phyloP scores from a whole-genome alignment of 1,284 basidiomycete species.

The Rhodotorula sp. region DNA sequence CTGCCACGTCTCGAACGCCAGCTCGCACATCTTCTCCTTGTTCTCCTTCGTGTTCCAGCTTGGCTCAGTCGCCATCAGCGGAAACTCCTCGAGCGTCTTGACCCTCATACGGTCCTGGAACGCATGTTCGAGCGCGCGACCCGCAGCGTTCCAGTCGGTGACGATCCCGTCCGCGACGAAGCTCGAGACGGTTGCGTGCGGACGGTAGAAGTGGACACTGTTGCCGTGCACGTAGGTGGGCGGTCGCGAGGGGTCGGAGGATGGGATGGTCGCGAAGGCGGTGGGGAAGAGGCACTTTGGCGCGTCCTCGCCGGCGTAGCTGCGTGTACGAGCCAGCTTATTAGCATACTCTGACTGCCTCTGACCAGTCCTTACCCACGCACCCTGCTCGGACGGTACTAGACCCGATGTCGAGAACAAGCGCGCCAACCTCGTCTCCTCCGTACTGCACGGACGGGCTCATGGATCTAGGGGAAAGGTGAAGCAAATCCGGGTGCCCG shows the following conservation, averaged over 20 bases:
- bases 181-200: slow-evolving; percentile 80
- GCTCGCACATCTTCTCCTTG: slow-evolving; percentile 87
- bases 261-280: slow-evolving; percentile 71
- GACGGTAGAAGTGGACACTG: slow-evolving; percentile 67
- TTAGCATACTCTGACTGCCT: no score
- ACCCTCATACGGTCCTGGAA: slow-evolving; percentile 42
- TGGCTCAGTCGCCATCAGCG: slow-evolving; percentile 89
- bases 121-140: slow-evolving; percentile 40
- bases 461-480: neutral
- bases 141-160: slow-evolving; percentile 42
- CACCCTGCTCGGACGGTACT: slow-evolving; percentile 81
- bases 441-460: slow-evolving; percentile 39
- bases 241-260: slow-evolving; percentile 46
- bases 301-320: slow-evolving; percentile 92
- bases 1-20: slow-evolving; percentile 94
- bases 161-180: slow-evolving; percentile 77
- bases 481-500: no score
- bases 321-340: neutral
- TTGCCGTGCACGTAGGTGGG: slow-evolving; percentile 46
- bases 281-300: slow-evolving; percentile 91
- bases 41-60: slow-evolving; percentile 91
- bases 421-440: slow-evolving; percentile 68
- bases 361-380: slow-evolving; percentile 13
- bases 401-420: slow-evolving; percentile 92
- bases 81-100: slow-evolving; percentile 67